A percentile compares a stretch with the other conserved stretches of the same genome.
phyloP scores from a whole-genome alignment of 2,329 filamentous ascomycete species.

The Xylariaceae sp. region DNA sequence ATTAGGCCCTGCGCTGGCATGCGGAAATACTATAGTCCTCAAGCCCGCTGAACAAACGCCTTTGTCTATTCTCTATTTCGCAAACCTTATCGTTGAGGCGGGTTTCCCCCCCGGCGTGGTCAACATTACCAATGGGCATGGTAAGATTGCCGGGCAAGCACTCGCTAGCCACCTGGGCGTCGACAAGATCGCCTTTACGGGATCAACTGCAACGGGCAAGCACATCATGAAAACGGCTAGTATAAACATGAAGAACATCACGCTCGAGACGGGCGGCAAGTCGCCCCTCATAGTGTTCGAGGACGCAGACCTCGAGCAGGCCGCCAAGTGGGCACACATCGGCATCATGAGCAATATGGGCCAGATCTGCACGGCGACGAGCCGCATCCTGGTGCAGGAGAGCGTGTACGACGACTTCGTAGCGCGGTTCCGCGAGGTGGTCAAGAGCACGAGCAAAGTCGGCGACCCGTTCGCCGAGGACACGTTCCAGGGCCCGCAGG shows the following conservation, averaged over 20 bases:
- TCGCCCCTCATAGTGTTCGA: slow-evolving; percentile 68
- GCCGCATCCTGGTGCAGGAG: slow-evolving; percentile 68
- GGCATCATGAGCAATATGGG: slow-evolving; percentile 67
- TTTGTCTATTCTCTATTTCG: slow-evolving; percentile 69
- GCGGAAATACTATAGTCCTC: slow-evolving; percentile 67
- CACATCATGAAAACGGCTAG: slow-evolving; percentile 78
- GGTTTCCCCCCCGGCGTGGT: slow-evolving; percentile 80
- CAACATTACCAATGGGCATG: slow-evolving; percentile 76
- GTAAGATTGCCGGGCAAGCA: slow-evolving; percentile 70
- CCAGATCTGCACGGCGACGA: slow-evolving; percentile 70
- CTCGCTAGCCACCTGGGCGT: slow-evolving; percentile 71
- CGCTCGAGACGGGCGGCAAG: slow-evolving; percentile 71
- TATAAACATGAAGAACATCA: slow-evolving; percentile 69
- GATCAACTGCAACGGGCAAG: slow-evolving; percentile 73
- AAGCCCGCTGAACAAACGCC: slow-evolving; percentile 74
- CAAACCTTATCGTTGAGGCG: slow-evolving; percentile 70
- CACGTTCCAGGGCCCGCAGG: slow-evolving; percentile 77
- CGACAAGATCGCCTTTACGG: slow-evolving; percentile 81
- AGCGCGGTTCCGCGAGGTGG: slow-evolving; percentile 62
- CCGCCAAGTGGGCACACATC: slow-evolving; percentile 63
- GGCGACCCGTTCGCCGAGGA: slow-evolving; percentile 73
- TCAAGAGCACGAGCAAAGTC: slow-evolving; percentile 65
- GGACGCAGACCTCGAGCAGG: slow-evolving; percentile 70
- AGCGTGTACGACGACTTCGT: slow-evolving; percentile 68
- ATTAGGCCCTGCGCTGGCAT: slow-evolving; percentile 71